Conservation (phyloP, 2,329 filamentous ascomycete genomes). For the Penicillium sp. region DNA sequence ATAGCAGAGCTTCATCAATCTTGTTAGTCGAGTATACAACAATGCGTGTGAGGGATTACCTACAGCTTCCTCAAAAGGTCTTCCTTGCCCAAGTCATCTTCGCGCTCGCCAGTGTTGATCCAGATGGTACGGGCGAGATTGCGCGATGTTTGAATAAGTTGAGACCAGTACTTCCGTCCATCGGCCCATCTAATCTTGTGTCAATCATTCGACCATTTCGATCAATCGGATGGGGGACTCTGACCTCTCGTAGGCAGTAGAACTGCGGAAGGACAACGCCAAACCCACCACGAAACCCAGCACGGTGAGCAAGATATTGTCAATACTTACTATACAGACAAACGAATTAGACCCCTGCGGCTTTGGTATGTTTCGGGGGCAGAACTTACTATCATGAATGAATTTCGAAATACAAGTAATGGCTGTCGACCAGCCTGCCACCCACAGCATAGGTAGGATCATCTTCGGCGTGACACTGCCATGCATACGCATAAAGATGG, state of each 20-base stretch:
- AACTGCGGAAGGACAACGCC: constrained; percentile 75
- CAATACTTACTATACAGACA: constrained; percentile 56
- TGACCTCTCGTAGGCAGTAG: constrained; percentile 74
- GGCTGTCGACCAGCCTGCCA: constrained; percentile 67
- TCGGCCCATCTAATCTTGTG: constrained; percentile 56
- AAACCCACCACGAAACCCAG: constrained; percentile 82
- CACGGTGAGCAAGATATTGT: constrained; percentile 72
- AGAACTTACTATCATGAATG: constrained; percentile 44
- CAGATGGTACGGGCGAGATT: constrained; percentile 74
- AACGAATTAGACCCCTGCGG: constrained; percentile 1
- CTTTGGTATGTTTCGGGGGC: not conserved
- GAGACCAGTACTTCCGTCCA: constrained; percentile 66
- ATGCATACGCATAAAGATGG: constrained; percentile 74
- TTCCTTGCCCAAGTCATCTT: constrained; percentile 63
- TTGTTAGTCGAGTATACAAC: constrained; percentile 12
- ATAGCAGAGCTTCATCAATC: constrained; percentile 58
- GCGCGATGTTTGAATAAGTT: constrained; percentile 59
- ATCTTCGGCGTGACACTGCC: constrained; percentile 76
- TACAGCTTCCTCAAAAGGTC: constrained; percentile 71
- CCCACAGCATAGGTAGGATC: constrained; percentile 68
- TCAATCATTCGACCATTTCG: not conserved
- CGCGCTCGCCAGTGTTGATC: constrained; percentile 71
- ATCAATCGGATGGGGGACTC: not conserved
- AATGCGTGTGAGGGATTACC: constrained; percentile 4
- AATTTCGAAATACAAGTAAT: constrained; percentile 63